A percentile compares a stretch with the other conserved stretches of the same genome.
phyloP scores from a whole-genome alignment of 768 basidiomycete species.

The Suillus fuscotomentosus region DNA sequence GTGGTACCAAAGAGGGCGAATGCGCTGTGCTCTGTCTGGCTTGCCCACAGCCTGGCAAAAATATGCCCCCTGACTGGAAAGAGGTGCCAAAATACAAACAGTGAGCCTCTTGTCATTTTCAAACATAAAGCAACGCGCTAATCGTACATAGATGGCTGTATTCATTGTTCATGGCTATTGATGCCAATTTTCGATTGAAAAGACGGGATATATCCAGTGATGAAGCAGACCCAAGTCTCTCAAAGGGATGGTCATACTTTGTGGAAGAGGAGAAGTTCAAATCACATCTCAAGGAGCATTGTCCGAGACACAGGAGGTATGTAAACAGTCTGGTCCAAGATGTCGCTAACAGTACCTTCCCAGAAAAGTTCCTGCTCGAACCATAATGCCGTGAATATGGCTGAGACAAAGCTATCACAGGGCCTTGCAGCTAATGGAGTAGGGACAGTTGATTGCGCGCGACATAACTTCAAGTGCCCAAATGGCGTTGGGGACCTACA shows the following conservation, averaged over 20 bases:
- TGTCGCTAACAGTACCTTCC: neutral
- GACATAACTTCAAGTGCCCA: slow-evolving; percentile 14
- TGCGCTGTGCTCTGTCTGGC: neutral
- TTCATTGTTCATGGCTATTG: slow-evolving; percentile 24
- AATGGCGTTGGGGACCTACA: slow-evolving; percentile 26
- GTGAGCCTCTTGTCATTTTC: neutral
- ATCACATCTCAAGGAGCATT: neutral
- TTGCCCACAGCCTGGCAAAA: slow-evolving; percentile 9
- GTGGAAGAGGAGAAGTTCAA: slow-evolving; percentile 22
- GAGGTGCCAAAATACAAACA: neutral
- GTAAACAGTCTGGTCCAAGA: neutral
- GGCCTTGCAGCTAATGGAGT: slow-evolving; percentile 21
- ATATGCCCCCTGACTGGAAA: slow-evolving; percentile 7
- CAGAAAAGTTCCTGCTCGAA: slow-evolving; percentile 2
- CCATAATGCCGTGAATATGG: neutral
- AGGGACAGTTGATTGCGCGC: slow-evolving; percentile 12
- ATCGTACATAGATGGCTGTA: slow-evolving; percentile 27
- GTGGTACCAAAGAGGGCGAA: slow-evolving; percentile 1
- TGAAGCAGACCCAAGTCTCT: slow-evolving; percentile 26
- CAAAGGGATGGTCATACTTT: slow-evolving; percentile 25
- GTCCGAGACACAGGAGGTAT: neutral
- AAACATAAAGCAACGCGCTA: neutral
- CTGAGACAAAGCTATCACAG: slow-evolving; percentile 14
- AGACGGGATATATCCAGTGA: slow-evolving; percentile 21
- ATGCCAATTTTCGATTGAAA: slow-evolving; percentile 34